Evolutionary conservation across 257 asterid genomes (phyloP).

Genomic region (Asclepias syriaca): DNA sequence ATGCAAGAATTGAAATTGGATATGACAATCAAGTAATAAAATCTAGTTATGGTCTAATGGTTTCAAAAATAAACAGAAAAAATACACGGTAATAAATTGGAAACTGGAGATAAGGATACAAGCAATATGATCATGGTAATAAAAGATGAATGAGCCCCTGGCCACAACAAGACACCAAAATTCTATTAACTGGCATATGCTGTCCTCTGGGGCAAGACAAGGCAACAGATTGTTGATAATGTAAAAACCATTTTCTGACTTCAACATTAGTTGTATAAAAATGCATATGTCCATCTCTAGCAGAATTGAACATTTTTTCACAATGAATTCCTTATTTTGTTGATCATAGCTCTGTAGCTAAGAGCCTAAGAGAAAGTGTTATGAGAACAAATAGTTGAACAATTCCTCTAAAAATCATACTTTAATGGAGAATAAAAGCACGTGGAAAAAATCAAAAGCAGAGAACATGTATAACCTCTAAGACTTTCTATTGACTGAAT

Average conservation of each 20-base stretch:
- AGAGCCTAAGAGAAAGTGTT: slow-evolving; percentile 2
- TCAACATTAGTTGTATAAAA: neutral
- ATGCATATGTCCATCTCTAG: neutral
- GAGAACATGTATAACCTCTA: slow-evolving; percentile 48
- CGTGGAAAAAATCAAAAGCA: neutral
- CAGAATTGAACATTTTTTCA: neutral
- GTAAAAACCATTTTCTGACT: no score
- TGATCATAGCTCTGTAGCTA: neutral
- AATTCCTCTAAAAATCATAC: neutral
- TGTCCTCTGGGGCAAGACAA: neutral
- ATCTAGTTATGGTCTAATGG: neutral
- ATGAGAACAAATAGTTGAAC: neutral
- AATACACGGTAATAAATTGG: neutral
- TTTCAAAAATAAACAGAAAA: neutral
- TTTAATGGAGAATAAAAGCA: neutral
- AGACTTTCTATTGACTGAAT: slow-evolving; percentile 59
- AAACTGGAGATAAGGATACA: neutral
- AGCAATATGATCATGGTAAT: neutral
- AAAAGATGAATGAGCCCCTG: neutral
- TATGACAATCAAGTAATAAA: neutral
- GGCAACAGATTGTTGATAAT: neutral
- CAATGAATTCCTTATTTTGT: neutral
- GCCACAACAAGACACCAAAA: neutral
- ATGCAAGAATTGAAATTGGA: neutral
- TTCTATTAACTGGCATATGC: neutral